These are phyloP conservation scores for Curvularia eragrostidis DNA, from an alignment of 2,329 filamentous ascomycete genomes.

Conservation along the genomic window DNA sequence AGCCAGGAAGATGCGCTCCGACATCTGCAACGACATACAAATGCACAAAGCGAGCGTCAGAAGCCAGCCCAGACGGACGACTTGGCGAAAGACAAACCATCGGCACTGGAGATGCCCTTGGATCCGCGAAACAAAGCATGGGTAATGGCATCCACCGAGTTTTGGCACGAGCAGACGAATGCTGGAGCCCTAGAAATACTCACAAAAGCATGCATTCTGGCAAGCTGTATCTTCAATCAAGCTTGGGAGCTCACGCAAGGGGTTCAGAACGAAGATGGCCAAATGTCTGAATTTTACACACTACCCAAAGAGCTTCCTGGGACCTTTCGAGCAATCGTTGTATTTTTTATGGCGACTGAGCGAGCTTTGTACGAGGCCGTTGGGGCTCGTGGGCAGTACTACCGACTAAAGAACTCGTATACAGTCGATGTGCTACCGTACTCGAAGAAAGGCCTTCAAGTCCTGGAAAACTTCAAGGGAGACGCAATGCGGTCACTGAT, in stretches of 20 bases:
- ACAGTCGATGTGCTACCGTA: conserved; percentile 11
- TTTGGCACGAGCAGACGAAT: conserved; percentile 30
- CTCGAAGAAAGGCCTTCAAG: conserved; percentile 19
- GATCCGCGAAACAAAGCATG: conserved; percentile 27
- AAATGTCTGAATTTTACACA: conserved; percentile 35
- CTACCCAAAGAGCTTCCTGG: conserved; percentile 33
- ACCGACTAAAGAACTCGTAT: background rate
- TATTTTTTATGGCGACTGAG: conserved; percentile 39
- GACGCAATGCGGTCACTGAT: conserved; percentile 21
- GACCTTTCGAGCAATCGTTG: conserved; percentile 29
- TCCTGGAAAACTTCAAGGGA: conserved; percentile 29
- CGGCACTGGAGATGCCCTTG: background rate
- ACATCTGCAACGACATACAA: conserved; percentile 33
- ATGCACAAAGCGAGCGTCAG: background rate
- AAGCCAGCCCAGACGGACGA: background rate
- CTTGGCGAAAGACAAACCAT: background rate
- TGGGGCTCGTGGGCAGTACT: conserved; percentile 7
- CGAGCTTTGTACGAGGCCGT: conserved; percentile 30
- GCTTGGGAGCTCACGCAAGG: conserved; percentile 35
- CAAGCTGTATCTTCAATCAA: conserved; percentile 20
- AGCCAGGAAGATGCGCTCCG: conserved; percentile 26
- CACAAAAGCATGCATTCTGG: conserved; percentile 18
- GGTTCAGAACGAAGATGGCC: conserved; percentile 34
- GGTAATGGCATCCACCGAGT: conserved; percentile 29
- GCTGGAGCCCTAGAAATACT: conserved; percentile 24